Evolutionary conservation across 176 grass and related monocot species (phyloP).

Genomic region (Elymus sibiricus): DNA sequence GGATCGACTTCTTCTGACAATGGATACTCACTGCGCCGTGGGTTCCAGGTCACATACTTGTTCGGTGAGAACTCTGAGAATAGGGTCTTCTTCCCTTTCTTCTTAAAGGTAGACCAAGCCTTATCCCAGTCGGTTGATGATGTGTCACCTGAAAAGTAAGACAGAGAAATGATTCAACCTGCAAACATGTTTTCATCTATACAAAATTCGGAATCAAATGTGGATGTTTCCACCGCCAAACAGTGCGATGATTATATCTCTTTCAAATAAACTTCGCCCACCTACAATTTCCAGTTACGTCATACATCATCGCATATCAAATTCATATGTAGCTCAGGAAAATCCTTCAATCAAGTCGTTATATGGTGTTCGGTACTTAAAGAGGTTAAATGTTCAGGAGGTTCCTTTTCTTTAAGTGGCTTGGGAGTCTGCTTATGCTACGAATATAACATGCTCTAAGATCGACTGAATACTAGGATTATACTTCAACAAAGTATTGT

Average conservation of each 20-base stretch:
- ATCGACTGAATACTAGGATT: not conserved
- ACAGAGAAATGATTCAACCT: not conserved
- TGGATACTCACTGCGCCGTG: conserved; percentile 57
- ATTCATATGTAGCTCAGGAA: not conserved
- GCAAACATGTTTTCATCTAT: not conserved
- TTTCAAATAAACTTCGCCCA: not conserved
- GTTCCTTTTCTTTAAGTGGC: not conserved
- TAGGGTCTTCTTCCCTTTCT: conserved; percentile 69
- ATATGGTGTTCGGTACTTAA: not conserved
- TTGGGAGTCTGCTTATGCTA: not conserved
- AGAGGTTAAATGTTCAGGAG: not conserved
- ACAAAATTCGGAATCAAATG: not conserved
- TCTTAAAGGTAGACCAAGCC: conserved; percentile 76
- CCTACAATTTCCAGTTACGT: not conserved
- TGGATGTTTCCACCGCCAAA: not conserved
- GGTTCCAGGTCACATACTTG: conserved; percentile 97
- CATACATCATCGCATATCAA: not conserved
- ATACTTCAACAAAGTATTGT: not conserved
- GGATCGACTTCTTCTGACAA: conserved; percentile 92
- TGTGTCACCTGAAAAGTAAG: conserved; percentile 55
- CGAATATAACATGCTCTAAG: not conserved
- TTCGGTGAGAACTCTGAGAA: conserved; percentile 74
- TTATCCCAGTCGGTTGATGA: conserved; percentile 87
- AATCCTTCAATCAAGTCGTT: not conserved
- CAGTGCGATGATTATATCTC: not conserved